Base-by-base conservation (phyloP, 805 yeast genomes). In the Sugiyamaella chiloensis region DNA sequence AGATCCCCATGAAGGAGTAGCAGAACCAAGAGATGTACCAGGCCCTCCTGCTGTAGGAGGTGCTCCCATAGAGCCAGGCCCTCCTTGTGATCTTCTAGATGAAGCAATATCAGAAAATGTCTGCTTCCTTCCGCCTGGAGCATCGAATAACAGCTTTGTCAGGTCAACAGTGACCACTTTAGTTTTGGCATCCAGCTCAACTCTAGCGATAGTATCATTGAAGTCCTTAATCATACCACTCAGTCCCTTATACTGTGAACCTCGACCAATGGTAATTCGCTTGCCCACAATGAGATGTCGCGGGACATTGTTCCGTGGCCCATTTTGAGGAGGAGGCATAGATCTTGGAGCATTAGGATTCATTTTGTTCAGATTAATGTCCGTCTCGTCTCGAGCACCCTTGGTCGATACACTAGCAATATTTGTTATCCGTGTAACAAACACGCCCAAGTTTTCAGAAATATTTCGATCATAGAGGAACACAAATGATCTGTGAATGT, bases 161-260 rank as follows among this genome's bases (percentile, higher is more conserved):
- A 90, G 90, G 58, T 81, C 83, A 27, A 93, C 86, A 50, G 91
- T 87, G 52, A 90, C 81, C 51, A 85, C 86, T 65, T 91, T 93
- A 62, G 83, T 83, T 56, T 90, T 90, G 23, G 96, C 87, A 66
- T 93, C 98, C 54, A 93, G 75, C 69, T 93, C 99, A 37, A 93
- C 87, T 51, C 97, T 79, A 1, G 97, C 98, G 56, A 77, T 79
- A 11, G 85, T 85, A 53, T 95, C 99, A 59, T 88, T 93, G 7
- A 96, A 88, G 63, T 93, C 98, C 56, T 86, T 85, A 36, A 93
- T 87, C 55, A 87, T 85, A 64, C 99, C 99, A 70, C 84, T 82
- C 57, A 88, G 80, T 40, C 99, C 98, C 69, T 93, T 93, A 66
- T 91, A 88, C 41, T 80, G 81, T 24, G 95, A 93, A n/a, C 96